Percentiles rank a stretch among this genome's conserved stretches.
Evolutionary conservation across 371 early-diverging fungal genomes (phyloP).

Genomic region (Mucor velutinosus): DNA sequence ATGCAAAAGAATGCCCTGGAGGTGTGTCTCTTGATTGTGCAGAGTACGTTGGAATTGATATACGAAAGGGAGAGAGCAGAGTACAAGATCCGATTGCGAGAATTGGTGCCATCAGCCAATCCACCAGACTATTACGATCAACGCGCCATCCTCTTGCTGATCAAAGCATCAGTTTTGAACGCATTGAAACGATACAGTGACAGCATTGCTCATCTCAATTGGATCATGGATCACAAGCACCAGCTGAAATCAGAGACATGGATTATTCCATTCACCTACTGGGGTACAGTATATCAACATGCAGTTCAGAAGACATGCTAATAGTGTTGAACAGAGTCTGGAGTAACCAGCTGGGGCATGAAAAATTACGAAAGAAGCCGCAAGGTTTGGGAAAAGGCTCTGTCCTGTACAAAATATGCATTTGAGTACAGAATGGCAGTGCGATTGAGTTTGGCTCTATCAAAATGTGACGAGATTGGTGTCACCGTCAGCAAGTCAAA

Average conservation of each 20-base stretch:
- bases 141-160: slow-evolving; percentile 21
- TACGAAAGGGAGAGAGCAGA: slow-evolving; percentile 30
- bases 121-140: slow-evolving; percentile 34
- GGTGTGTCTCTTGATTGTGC: slow-evolving; percentile 29
- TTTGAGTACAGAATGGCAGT: slow-evolving; percentile 34
- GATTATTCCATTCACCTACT: slow-evolving; percentile 55
- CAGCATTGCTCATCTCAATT: slow-evolving; percentile 38
- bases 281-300: slow-evolving; percentile 32
- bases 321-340: slow-evolving; percentile 33
- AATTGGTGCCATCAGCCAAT: slow-evolving; percentile 22
- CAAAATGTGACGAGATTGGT: slow-evolving; percentile 32
- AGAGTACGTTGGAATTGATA: slow-evolving; percentile 31
- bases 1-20: slow-evolving; percentile 40
- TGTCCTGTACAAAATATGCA: slow-evolving; percentile 28
- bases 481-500: slow-evolving; percentile 16
- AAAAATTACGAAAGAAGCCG: slow-evolving; percentile 36
- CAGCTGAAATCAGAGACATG: slow-evolving; percentile 47
- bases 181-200: slow-evolving; percentile 21
- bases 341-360: slow-evolving; percentile 51
- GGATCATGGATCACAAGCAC: slow-evolving; percentile 52
- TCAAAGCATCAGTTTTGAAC: slow-evolving; percentile 30
- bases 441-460: slow-evolving; percentile 26
- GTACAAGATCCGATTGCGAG: slow-evolving; percentile 21
- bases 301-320: not conserved
- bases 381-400: slow-evolving; percentile 29